Base-by-base conservation (phyloP, 805 yeast genomes). In the Diddensiella santjacobensis region DNA sequence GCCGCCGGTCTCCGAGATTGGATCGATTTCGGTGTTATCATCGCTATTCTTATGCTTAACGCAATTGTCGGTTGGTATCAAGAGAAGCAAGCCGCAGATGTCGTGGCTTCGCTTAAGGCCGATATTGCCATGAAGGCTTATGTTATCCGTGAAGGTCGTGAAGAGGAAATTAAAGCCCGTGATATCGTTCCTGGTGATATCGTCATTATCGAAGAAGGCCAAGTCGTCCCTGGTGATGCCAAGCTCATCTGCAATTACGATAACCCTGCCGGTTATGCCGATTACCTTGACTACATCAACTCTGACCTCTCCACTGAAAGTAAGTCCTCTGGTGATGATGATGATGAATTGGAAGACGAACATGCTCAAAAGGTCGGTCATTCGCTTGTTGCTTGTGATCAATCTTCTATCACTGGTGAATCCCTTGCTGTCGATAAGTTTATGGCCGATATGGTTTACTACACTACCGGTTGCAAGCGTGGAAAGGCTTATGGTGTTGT, bases 11-110 rank as follows among this genome's bases (percentile, higher is more conserved):
- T 87, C 63, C 88, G 88, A 77, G 96, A 88, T 78, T 88, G 96
- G 96, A 93, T 88, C 66, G 96, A 88, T 81, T 88, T 88, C 78
- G 96, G 96, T 85, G 96, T 88, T 68, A 88, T 88, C 68, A 82
- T 87, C 72, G 96, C 85, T 77, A 76, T 88, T 65, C 77, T 88
- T 66, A 62, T 83, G 74, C 81, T 88, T 69, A 88, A 88, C 75
- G 96, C 96, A 58, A 73, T 77, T 68, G 96, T 88, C 71, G 96
- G 96, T 84, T 88, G 89, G 84, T 79, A 88, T 67, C 96, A 88
- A 79, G 96, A 88, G 77, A 87, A 77, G 83, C 96, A 89, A 78
- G 96, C 96, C 61, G 96, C 96, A 76, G 89, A 95, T 61, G 90
- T 88, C 77, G 96, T 88, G 58, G 96, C 89, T 54, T 95, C 87